Conservation (phyloP, 2,329 filamentous ascomycete genomes). For the Arthroderma sp. region DNA sequence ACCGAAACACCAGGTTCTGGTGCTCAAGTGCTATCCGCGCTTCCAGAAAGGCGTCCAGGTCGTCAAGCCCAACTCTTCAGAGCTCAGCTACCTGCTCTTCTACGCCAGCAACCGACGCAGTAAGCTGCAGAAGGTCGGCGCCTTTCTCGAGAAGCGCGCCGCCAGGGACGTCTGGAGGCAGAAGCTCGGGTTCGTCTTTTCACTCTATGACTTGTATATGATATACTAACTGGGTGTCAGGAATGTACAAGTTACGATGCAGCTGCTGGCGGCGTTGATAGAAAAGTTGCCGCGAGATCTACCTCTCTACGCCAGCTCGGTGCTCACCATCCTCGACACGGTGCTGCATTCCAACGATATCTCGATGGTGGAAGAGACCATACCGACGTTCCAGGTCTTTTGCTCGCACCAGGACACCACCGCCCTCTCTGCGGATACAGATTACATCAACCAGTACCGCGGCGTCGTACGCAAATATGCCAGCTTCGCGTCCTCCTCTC, state of each 20-base stretch:
- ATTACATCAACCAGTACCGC: constrained; percentile 71
- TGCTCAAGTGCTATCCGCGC: constrained; percentile 91
- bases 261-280: constrained; percentile 81
- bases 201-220: constrained; percentile 26
- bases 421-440: constrained; percentile 71
- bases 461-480: constrained; percentile 71
- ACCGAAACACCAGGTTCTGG: constrained; percentile 91
- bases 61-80: constrained; percentile 90
- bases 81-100: constrained; percentile 92
- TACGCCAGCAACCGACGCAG: constrained; percentile 88
- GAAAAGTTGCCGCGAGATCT: constrained; percentile 87
- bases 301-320: constrained; percentile 71
- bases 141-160: constrained; percentile 88
- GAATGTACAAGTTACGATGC: constrained; percentile 87
- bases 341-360: constrained; percentile 79
- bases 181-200: constrained; percentile 85
- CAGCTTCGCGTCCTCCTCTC: constrained; percentile 58
- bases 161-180: constrained; percentile 80
- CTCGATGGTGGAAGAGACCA: constrained; percentile 80
- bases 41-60: constrained; percentile 84
- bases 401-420: constrained; percentile 81
- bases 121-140: constrained; percentile 92
- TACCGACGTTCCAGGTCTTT: constrained; percentile 75
- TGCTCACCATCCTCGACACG: constrained; percentile 71
- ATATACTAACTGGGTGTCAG: constrained; percentile 35